phyloP scores from a whole-genome alignment of 768 basidiomycete genomes.

The Sistotremastrum suecicum region DNA sequence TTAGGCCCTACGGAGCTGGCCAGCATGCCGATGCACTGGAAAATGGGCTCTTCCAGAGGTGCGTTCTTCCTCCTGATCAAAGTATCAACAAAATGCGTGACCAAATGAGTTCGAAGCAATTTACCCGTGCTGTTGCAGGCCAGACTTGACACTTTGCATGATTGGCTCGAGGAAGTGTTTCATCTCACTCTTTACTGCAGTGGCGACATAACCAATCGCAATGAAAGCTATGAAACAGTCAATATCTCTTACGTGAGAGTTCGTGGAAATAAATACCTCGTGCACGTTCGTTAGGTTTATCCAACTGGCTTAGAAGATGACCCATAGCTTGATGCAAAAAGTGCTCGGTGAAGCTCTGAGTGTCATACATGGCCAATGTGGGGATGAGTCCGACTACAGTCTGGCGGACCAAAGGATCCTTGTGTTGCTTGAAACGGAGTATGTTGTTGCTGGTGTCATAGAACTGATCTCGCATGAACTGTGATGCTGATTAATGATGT shows the following conservation, averaged over 20 bases:
- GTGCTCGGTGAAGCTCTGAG: constrained; percentile 79
- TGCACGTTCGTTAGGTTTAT: constrained; percentile 78
- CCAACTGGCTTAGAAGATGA: constrained; percentile 75
- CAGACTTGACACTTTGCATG: constrained; percentile 77
- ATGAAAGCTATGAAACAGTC: constrained; percentile 56
- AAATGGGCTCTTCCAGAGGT: constrained; percentile 87
- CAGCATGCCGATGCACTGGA: constrained; percentile 95
- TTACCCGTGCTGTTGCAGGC: constrained; percentile 79
- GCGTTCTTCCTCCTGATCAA: constrained; percentile 66
- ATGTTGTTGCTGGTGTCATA: constrained; percentile 82
- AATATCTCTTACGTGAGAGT: constrained; percentile 1
- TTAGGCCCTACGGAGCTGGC: constrained; percentile 92
- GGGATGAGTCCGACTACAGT: constrained; percentile 96
- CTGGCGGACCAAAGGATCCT: constrained; percentile 78
- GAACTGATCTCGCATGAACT: constrained; percentile 87
- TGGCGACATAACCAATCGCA: constrained; percentile 91
- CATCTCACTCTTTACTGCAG: constrained; percentile 87
- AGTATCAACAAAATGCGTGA: background rate
- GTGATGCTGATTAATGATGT: background rate
- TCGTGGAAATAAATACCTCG: constrained; percentile 43
- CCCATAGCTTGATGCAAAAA: constrained; percentile 92
- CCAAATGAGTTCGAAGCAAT: constrained; percentile 9
- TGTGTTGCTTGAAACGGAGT: constrained; percentile 72
- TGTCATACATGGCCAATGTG: constrained; percentile 87
- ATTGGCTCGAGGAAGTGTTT: constrained; percentile 89